Base-by-base conservation (phyloP, 148 eudicot species). In the Chenopodium formosanum region DNA sequence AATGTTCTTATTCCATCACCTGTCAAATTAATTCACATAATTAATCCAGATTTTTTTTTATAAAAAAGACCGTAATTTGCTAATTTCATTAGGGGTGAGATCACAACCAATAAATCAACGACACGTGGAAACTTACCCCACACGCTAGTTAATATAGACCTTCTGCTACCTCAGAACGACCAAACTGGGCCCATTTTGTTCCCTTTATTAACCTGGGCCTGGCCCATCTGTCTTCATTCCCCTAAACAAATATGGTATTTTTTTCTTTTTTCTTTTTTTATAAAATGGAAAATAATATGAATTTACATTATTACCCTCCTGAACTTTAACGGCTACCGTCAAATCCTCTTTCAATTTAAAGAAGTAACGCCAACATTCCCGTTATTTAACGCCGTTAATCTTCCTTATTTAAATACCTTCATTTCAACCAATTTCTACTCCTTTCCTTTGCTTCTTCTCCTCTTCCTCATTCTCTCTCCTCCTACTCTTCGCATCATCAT, bases 171-270 rank as follows among this genome's bases (percentile, higher is more conserved):
- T 80, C 11, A 46, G 73, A 34, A 8, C 58, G 78, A 77, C 81
- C 73, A 73, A 53, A n/a, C 34, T 7, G 67, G 86, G 84, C 75
- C 83, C 86, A 68, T 60, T 32, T 60, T 19, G 50, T 32, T 32
- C 72, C 78, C 53, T 77, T 81, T 64, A 4, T 7, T 20, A 20
- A 78, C 83, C 44, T 66, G 81, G 86, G 81, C 82, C 84, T 73
- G 89, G 89, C 89, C 89, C 89, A 84, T 84, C 46, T 87, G 89
- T 87, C 81, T n/a, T 79, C 81, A n/a, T 64, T 79, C 37, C 81
- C 44, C 73, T 46, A 77, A 80, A 84, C 89, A 78, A 53, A 22
- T 8, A 5, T 0, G 5, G 71, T 75, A 27, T 53, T 78, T 31
- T 31, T 31, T 31, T 31, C 32, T 80, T 34, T 34, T 6, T 34